phyloP scores from a whole-genome alignment of 176 grass and related monocot genomes.

The Carex kokanica region DNA sequence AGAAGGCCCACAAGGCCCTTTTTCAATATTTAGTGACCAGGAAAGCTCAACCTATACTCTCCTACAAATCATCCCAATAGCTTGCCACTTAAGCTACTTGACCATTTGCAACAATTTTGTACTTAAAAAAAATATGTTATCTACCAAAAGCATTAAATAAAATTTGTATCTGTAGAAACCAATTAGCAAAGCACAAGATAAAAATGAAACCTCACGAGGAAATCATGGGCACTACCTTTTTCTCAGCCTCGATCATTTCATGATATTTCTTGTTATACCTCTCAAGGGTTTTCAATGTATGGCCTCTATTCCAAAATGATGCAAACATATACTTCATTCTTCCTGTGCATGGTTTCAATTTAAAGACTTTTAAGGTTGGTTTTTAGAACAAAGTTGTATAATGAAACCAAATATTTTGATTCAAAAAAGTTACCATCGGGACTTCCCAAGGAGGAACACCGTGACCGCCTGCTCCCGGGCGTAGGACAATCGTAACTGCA shows the following conservation, averaged over 20 bases:
- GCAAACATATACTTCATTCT: constrained; percentile 35
- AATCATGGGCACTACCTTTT: constrained; percentile 46
- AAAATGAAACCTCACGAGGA: not conserved
- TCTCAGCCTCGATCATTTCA: constrained; percentile 79
- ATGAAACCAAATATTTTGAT: not conserved
- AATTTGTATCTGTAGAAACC: not conserved
- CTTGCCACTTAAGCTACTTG: not conserved
- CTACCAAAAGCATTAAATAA: no score
- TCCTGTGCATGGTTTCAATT: constrained; percentile 5
- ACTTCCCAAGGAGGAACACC: constrained; percentile 87
- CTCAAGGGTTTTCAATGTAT: constrained; percentile 63
- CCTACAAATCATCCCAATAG: not conserved
- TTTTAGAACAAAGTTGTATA: not conserved
- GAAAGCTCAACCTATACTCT: not conserved
- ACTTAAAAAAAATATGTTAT: not conserved
- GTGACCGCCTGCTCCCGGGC: constrained; percentile 84
- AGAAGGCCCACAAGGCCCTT: not conserved
- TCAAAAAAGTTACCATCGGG: constrained; percentile 59
- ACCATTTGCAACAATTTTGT: not conserved
- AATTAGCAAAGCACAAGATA: not conserved
- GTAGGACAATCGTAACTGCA: constrained; percentile 95
- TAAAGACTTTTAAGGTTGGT: not conserved
- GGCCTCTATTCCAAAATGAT: constrained; percentile 28
- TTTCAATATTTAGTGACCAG: not conserved
- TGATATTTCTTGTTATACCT: constrained; percentile 59